Base-by-base conservation (phyloP, 2,329 filamentous ascomycete species). In the Blumeriella jaapii region DNA sequence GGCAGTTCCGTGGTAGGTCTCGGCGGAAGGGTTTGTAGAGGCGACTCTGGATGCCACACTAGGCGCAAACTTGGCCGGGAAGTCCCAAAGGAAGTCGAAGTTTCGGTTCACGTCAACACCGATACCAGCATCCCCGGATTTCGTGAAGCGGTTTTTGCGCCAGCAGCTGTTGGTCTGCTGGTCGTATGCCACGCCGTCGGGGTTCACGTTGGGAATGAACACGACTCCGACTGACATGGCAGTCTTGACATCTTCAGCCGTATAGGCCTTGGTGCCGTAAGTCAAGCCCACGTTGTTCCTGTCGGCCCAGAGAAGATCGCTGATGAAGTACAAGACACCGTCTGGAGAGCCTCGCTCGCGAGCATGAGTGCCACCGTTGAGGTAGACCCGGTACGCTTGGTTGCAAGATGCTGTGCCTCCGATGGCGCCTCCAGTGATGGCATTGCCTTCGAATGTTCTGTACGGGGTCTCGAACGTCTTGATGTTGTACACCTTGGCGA, bases 11-110 rank as follows among this genome's bases (percentile, higher is more conserved):
- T 67, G 64, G 22, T 25, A 39, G n/a, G 31, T 34, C 9, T 39
- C 31, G 1, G 31, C 18, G 10, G 26, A 16, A n/a, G 69, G 67
- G 16, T 50, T 55, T 6, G 53, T 57, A 5, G 64, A 67, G 14
- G 64, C 61, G 2, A 59, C 56, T 13, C 50, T 49, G 6, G 56
- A 47, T 18, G 58, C 52, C 18, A 63, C 65, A 5, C 44, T 47
- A 0, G 54, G 39, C 20, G 57, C 58, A 51, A 68, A 71, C 4
- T 31, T 37, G 19, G 49, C 55, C n/a, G n/a, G n/a, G 46, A 64
- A 68, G 54, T 75, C 63, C 66, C 69, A 75, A 6, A 71, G 51
- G 52, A 70, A 68, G 51, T 72, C 67, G 45, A 71, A 71, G 57
- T 72, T 73, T 34, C 69, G 61, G 53, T 72, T 72, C 31, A 72